These are phyloP conservation scores for Phtheirospermum japonicum DNA, from an alignment of 257 asterid genomes.

Conservation along the genomic window DNA sequence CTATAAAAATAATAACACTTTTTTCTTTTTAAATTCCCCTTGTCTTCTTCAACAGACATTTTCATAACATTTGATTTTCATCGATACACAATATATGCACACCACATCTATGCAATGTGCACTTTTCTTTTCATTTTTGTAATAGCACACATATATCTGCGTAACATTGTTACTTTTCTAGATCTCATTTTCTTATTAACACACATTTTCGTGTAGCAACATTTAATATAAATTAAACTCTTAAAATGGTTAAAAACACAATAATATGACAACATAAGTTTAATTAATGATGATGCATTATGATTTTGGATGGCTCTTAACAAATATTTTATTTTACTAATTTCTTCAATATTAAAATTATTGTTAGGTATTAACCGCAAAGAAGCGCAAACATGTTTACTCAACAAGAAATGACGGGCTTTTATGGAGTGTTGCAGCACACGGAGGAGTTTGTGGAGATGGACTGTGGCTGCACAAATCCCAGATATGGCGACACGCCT, in stretches of 20 bases:
- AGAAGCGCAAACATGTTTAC: constrained; percentile 24
- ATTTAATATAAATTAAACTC: no score
- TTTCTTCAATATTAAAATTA: not conserved
- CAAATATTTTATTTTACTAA: no score
- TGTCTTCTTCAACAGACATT: no score
- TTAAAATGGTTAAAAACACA: no score
- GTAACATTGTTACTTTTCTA: not conserved
- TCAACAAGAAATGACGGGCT: constrained; percentile 17
- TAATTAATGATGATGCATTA: no score
- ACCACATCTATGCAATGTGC: not conserved
- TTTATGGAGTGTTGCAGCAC: constrained; percentile 23
- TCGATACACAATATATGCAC: not conserved
- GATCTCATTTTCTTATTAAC: not conserved
- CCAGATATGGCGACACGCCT: constrained; percentile 36
- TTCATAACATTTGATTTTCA: not conserved
- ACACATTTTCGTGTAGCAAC: not conserved
- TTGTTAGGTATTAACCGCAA: not conserved
- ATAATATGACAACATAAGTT: no score
- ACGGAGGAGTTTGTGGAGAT: constrained; percentile 1
- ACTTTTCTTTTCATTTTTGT: no score
- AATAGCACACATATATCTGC: not conserved
- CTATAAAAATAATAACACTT: no score
- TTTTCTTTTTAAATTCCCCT: no score
- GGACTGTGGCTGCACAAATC: constrained; percentile 33
- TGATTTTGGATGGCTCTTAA: no score